Conservation (phyloP, 2,329 filamentous ascomycete species). For the Cladosporium sp. region DNA sequence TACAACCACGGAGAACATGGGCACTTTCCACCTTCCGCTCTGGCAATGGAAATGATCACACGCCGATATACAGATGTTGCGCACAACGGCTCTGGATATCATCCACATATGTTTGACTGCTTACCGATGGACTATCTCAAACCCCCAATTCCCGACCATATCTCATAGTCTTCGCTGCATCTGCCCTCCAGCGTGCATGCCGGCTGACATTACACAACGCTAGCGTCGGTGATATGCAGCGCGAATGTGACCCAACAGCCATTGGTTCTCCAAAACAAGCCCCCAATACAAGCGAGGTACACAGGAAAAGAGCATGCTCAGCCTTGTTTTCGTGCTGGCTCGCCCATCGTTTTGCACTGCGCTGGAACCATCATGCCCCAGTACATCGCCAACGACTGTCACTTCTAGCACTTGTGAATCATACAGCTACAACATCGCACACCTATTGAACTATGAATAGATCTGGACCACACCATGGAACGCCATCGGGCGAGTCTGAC, state of each 20-base stretch:
- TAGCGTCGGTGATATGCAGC: neutral
- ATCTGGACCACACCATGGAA: neutral
- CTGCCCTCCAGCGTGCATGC: neutral
- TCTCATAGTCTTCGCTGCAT: too few relatives aligned
- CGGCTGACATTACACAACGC: conserved; percentile 9
- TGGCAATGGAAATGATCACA: too few relatives aligned
- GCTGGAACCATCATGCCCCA: neutral
- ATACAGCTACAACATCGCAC: neutral
- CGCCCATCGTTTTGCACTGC: neutral
- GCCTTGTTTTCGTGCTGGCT: neutral
- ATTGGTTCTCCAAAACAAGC: neutral
- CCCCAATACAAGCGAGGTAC: neutral
- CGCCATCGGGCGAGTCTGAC: neutral
- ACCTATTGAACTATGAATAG: neutral
- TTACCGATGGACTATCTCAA: too few relatives aligned
- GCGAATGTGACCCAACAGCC: neutral
- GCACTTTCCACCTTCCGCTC: too few relatives aligned
- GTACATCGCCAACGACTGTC: neutral
- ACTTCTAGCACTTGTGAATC: neutral
- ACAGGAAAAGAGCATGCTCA: neutral
- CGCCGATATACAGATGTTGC: too few relatives aligned
- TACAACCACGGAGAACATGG: too few relatives aligned
- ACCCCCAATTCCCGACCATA: too few relatives aligned
- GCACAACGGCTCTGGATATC: too few relatives aligned
- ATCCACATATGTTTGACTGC: too few relatives aligned